Evolutionary conservation across 805 yeast genomes (phyloP), one percentile per base, ranked within the genome.

Genomic region (Candida ipomoeae): DNA sequence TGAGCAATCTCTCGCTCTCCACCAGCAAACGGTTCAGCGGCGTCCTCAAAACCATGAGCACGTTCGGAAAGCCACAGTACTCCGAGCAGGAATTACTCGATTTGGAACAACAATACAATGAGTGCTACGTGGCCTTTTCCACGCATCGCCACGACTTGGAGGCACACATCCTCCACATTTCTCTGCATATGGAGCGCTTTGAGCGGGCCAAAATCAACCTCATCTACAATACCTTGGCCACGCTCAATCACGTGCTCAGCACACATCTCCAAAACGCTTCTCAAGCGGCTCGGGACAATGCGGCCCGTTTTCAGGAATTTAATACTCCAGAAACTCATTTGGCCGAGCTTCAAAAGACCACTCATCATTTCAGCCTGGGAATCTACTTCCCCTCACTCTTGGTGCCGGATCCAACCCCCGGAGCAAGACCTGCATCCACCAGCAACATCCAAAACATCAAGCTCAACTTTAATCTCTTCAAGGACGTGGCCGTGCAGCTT

Each of bases 401-500:
- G 13, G 61, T 70, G 1, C 71, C 75, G 1, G 64, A 63, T 4
- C 58, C 57, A 21, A 51, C 64, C 40, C n/a, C 38, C 13, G 15
- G 35, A 13, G 18, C 14, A 14, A 37, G 45, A 1, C 45, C 45
- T 8, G 45, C 23, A 6, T 11, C 45, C 17, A 31, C 34, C 46
- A 44, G 46, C 46, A 65, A 63, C 40, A 69, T 64, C 48, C 78
- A 74, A 48, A 72, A 71, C 52, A 59, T 74, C 48, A 68, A 62
- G 49, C 57, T 60, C 32, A 66, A 66, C 47, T 74, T 73, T 55
- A 70, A 74, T 51, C 56, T 74, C 14, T 73, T 55, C 55, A 70
- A 69, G 51, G 78, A 74, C 51, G 62, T 73, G 21, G 71, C 75
- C 6, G 59, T 74, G 20, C 78, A 74, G 38, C 52, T 67, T 3